These are phyloP conservation scores for Megacollybia marginata DNA, from an alignment of 768 basidiomycete genomes.

Conservation along the genomic window DNA sequence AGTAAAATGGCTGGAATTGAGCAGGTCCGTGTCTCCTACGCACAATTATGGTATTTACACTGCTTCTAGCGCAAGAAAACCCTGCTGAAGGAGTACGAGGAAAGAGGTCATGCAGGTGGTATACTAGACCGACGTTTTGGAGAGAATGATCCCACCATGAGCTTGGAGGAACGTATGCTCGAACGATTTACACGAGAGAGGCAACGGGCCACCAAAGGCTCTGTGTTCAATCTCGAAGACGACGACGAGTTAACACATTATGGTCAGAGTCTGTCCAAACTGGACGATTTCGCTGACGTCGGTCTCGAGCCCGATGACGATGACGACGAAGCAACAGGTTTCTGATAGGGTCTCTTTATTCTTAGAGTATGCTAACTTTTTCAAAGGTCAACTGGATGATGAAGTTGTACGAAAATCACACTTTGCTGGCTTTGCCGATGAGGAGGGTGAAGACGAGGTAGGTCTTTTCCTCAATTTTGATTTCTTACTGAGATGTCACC, in stretches of 20 bases:
- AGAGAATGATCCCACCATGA: conserved; percentile 88
- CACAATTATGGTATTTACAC: background rate
- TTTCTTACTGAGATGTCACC: background rate
- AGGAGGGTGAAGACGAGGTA: conserved; percentile 49
- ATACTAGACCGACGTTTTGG: conserved; percentile 94
- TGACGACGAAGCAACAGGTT: conserved; percentile 44
- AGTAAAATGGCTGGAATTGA: conserved; percentile 90
- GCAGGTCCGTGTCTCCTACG: conserved; percentile 43
- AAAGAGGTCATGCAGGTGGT: conserved; percentile 76
- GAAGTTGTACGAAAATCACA: conserved; percentile 63
- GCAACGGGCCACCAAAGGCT: conserved; percentile 69
- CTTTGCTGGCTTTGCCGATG: conserved; percentile 84
- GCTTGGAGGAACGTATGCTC: conserved; percentile 94
- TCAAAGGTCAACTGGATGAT: conserved; percentile 57
- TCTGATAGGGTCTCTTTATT: conserved; percentile 4
- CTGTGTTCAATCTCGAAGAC: conserved; percentile 84
- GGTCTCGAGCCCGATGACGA: conserved; percentile 31
- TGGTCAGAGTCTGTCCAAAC: conserved; percentile 76
- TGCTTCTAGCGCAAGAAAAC: conserved; percentile 69
- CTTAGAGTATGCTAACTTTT: conserved; percentile 1
- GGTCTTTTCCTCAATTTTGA: conserved; percentile 11
- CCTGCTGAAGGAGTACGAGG: conserved; percentile 80
- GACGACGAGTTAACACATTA: conserved; percentile 91
- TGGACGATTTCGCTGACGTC: conserved; percentile 78
- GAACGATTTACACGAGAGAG: conserved; percentile 92